Base-by-base conservation (phyloP, 2,329 filamentous ascomycete genomes). In the Colletotrichum tropicicola region DNA sequence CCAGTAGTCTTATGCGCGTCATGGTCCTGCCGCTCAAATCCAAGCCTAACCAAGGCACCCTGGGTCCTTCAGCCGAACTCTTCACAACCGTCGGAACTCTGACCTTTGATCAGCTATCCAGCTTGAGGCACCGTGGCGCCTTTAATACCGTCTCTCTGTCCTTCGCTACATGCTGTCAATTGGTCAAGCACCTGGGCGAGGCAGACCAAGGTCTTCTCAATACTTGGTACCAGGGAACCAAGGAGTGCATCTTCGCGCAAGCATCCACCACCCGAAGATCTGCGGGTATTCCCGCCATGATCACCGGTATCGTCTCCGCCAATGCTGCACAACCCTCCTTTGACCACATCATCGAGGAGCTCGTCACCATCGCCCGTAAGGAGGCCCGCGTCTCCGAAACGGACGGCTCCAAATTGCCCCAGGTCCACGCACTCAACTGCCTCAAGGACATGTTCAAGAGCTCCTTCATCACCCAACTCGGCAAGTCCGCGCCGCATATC, bases 361-460 rank as follows among this genome's bases (percentile, higher is more conserved):
- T 94, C 5, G 85, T 87, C 65, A 74, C 77, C 4, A 89, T 92
- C 56, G 87, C 89, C 6, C 77, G 82, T 23, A 76, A 80, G 21
- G 82, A 86, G 52, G 86, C 86, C 4, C 78, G 75, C 9, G 81
- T 85, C 43, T 82, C 84, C 0, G 83, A 87, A 63, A 88, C 85
- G 0, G 88, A 90, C 62, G 87, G 85, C 28, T 86, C 85, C 2
- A 90, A 91, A 41, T 80, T 98, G 5, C 91, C 94, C 0, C 95
- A 99, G 77, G 96, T 99, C 0, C 96, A 99, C 76, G 94, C 96
- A 0, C 86, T 97, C 73, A 99, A 99, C 74, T 97, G 92, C 66
- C 81, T 99, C 61, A 96, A 96, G 73, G 94, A 97, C 68, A 90
- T 97, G 2, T 96, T 98, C 77, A 95, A 92, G 61, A 94, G 91